A percentile compares a stretch with the other conserved stretches of the same genome.
These are phyloP conservation scores for Solanum habrochaites DNA, from an alignment of 257 asterid species.

Conservation along the genomic window DNA sequence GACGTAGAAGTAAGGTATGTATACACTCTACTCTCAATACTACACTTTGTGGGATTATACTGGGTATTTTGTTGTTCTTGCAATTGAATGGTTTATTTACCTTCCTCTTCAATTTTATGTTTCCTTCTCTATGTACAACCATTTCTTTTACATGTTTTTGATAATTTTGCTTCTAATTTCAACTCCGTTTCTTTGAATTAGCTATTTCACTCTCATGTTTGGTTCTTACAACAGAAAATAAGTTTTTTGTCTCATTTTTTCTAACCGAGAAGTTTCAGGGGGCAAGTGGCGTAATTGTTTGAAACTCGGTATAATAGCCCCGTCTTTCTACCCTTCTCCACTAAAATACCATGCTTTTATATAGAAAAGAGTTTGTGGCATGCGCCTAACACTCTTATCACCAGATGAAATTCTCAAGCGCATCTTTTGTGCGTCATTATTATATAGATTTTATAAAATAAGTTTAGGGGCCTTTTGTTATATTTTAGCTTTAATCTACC, in stretches of 20 bases:
- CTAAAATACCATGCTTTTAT: not conserved
- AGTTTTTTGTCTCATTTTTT: not conserved
- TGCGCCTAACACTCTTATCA: not conserved
- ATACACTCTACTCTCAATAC: not conserved
- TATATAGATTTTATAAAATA: not conserved
- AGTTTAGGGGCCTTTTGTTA: not conserved
- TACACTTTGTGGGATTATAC: not conserved
- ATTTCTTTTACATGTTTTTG: not conserved
- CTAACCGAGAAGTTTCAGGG: not conserved
- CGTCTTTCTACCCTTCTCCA: not conserved
- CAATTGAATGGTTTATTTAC: not conserved
- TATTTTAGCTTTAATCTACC: not conserved
- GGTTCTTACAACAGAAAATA: not conserved
- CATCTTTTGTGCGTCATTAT: not conserved
- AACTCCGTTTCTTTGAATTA: not conserved
- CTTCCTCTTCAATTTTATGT: not conserved
- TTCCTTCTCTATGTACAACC: not conserved
- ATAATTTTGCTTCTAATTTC: not conserved
- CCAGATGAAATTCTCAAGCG: not conserved
- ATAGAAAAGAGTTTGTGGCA: not conserved
- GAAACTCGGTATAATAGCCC: not conserved
- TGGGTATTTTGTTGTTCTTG: not conserved
- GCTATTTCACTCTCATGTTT: not conserved
- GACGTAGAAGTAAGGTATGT: not conserved
- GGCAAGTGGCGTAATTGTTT: not conserved